Evolutionary conservation across 805 yeast genomes (phyloP).

Genomic region (Pichia manshurica): DNA sequence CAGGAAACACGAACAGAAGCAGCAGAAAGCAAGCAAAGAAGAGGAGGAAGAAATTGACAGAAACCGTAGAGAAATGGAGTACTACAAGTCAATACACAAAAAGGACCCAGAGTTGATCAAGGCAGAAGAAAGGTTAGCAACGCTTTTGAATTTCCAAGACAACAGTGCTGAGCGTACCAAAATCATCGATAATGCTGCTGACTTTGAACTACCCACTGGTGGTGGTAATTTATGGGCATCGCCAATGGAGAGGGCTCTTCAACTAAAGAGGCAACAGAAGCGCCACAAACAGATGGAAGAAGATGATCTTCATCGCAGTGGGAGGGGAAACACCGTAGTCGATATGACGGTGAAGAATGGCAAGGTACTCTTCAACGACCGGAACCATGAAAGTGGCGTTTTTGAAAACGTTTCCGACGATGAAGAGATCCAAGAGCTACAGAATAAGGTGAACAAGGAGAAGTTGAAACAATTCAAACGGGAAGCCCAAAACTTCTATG

Average conservation of each 20-base stretch:
- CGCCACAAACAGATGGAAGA: conserved; percentile 60
- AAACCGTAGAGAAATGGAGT: conserved; percentile 40
- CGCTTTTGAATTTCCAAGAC: conserved; percentile 71
- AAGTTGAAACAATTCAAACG: conserved; percentile 25
- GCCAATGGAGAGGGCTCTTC: conserved; percentile 78
- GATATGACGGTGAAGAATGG: conserved; percentile 79
- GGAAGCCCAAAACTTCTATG: conserved; percentile 46
- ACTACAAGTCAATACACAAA: conserved; percentile 34
- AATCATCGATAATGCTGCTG: conserved; percentile 90
- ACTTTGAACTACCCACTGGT: conserved; percentile 57
- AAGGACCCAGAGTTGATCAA: conserved; percentile 53
- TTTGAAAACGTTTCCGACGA: conserved; percentile 29
- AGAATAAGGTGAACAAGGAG: conserved; percentile 32
- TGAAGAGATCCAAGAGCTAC: conserved; percentile 32
- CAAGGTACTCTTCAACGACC: conserved; percentile 61
- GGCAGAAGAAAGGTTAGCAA: conserved; percentile 73
- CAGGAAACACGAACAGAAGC: conserved; percentile 30
- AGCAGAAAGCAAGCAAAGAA: conserved; percentile 33
- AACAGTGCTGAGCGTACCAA: conserved; percentile 86
- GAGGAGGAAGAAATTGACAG: conserved; percentile 35
- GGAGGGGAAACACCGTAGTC: conserved; percentile 69
- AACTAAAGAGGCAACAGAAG: conserved; percentile 79
- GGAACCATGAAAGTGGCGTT: conserved; percentile 18
- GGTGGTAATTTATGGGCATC: conserved; percentile 74
- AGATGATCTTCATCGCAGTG: conserved; percentile 51